Evolutionary conservation across 495 filamentous ascomycete genomes (phyloP).

Genomic region (Friedmanniomyces endolithicus): DNA sequence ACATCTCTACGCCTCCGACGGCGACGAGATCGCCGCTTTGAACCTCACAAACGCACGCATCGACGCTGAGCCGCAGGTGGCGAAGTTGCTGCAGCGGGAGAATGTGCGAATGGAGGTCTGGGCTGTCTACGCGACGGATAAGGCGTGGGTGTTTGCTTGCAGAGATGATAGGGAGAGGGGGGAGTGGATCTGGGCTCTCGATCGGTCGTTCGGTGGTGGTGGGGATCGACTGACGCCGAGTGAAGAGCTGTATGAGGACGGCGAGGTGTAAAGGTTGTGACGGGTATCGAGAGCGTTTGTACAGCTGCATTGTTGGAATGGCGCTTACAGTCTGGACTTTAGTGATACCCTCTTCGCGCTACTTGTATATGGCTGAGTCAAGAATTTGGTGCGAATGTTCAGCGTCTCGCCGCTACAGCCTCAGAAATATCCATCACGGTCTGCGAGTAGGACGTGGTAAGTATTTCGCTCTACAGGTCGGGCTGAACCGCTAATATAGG

Average conservation of each 20-base stretch:
- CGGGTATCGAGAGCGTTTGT: no score
- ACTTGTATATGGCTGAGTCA: no score
- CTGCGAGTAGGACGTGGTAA: no score
- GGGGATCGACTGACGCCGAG: not conserved
- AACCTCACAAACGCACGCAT: slow-evolving; percentile 73
- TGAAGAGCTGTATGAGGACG: not conserved
- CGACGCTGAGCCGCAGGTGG: slow-evolving; percentile 76
- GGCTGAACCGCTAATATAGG: no score
- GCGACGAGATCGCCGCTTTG: slow-evolving; percentile 81
- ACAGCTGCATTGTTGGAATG: no score
- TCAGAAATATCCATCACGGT: no score
- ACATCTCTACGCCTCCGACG: slow-evolving; percentile 73
- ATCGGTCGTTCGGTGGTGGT: slow-evolving; percentile 40
- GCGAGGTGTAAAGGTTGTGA: not conserved
- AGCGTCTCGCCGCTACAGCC: no score
- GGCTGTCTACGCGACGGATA: slow-evolving; percentile 83
- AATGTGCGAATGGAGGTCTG: slow-evolving; percentile 54
- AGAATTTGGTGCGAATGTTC: no score
- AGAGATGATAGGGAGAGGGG: slow-evolving; percentile 77
- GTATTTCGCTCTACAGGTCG: no score
- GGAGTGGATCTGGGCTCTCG: slow-evolving; percentile 83
- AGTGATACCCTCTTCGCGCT: no score
- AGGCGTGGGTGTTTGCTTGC: slow-evolving; percentile 88
- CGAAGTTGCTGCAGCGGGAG: slow-evolving; percentile 51
- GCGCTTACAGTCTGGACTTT: no score